Base-by-base conservation (phyloP, 2,329 filamentous ascomycete genomes). In the Xylaria sp. region DNA sequence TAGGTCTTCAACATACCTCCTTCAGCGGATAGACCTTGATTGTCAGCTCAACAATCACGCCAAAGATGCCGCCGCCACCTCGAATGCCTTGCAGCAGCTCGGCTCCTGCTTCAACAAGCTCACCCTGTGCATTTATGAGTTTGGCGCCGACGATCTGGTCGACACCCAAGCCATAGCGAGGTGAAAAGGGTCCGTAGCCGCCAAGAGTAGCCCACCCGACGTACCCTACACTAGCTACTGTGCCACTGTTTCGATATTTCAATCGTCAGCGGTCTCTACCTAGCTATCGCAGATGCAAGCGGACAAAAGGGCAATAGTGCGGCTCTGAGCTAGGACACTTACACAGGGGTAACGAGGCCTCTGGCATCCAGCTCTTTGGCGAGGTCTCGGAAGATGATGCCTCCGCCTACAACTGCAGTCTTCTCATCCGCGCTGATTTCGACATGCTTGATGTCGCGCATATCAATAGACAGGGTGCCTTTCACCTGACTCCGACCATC, bases 21-120 rank as follows among this genome's bases (percentile, higher is more conserved):
- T 69, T 67, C 2, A 71, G 55, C 2, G 70, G 68, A 58, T 78
- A 77, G 2, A 76, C 65, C 59, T 73, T 77, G 59, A 78, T 69
- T 2, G 69, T 73, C 5, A 78, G 44, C 59, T 78, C 74, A 6
- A 75, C 70, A 48, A 79, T 73, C 9, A 76, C 66, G 2, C 75
- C 76, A 23, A 78, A 72, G 9, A 68, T 68, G 3, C 75, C 73
- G 30, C 76, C 76, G 3, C 69, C 76, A 2, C 76, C 76, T 1
- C 76, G 68, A 16, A 78, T 73, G 0, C 71, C 75, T 48, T 69
- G 70, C 16, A 78, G 61, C 39, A 78, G 58, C 8, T 68, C 67
- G 11, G 73, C 70, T 47, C 74, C 71, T 1, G 76, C 76, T 4
- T 74, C 70, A 5, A 75, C 64, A 1, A 77, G 63, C 6, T 71